These are phyloP conservation scores for Venturia carpophila DNA, from an alignment of 2,329 filamentous ascomycete species.

Conservation along the genomic window DNA sequence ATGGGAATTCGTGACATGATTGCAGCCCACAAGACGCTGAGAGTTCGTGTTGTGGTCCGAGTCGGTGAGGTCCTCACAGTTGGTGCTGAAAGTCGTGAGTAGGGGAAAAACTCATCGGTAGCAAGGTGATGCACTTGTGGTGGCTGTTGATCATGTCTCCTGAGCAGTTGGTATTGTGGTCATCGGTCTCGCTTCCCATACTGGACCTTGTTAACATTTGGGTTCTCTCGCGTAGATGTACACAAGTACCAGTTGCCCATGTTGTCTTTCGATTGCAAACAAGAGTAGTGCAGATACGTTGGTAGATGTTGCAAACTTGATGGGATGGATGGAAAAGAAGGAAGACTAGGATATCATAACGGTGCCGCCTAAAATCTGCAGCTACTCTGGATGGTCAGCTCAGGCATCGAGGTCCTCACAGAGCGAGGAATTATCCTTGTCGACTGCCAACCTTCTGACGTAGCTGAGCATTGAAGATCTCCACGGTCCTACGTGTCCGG, in stretches of 20 bases:
- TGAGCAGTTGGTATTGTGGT: conserved; percentile 5
- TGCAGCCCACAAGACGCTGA: not conserved
- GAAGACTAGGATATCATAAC: not conserved
- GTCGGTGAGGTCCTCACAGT: not conserved
- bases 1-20: conserved; percentile 1
- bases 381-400: not conserved
- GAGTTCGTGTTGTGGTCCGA: not conserved
- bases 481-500: not conserved
- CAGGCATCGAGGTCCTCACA: not conserved
- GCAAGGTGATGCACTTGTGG: not conserved
- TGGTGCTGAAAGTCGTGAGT: not conserved
- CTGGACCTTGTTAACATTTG: not conserved
- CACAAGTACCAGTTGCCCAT: conserved; percentile 8
- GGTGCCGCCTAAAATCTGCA: not conserved
- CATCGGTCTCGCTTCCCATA: not conserved
- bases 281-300: not conserved
- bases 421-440: not conserved
- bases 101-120: not conserved
- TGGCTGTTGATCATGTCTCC: conserved; percentile 5
- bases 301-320: not conserved
- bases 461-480: conserved; percentile 2
- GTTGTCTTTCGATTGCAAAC: not conserved
- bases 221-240: not conserved
- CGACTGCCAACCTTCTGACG: not conserved
- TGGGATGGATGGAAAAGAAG: not conserved